Evolutionary conservation across 2,329 filamentous ascomycete genomes (phyloP).

Genomic region (Penicillium sp.): DNA sequence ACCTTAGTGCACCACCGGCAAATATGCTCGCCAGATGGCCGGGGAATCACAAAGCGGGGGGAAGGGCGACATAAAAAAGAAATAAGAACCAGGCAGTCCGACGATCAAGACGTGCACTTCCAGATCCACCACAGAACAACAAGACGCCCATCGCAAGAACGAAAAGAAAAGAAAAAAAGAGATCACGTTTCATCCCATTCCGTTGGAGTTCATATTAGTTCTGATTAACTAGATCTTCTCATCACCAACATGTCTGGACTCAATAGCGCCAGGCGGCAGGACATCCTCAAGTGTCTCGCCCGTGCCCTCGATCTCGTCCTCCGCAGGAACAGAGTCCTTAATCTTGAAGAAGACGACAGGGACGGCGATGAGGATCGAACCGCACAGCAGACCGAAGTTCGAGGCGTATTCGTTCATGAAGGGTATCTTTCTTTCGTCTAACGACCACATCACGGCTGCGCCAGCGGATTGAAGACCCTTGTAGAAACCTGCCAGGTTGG

Average conservation of each 20-base stretch:
- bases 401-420: conserved; percentile 70
- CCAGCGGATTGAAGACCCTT: conserved; percentile 83
- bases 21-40: neutral
- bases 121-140: neutral
- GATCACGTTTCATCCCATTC: neutral
- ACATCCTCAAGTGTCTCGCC: conserved; percentile 79
- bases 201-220: neutral
- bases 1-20: neutral
- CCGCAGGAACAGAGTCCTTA: conserved; percentile 69
- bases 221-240: conserved; percentile 8
- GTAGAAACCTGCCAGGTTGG: conserved; percentile 87
- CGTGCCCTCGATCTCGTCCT: conserved; percentile 77
- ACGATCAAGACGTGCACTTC: neutral
- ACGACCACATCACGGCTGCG: conserved; percentile 59
- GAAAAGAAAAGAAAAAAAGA: neutral
- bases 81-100: neutral
- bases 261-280: conserved; percentile 27
- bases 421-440: conserved; percentile 61
- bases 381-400: conserved; percentile 68
- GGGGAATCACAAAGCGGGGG: neutral
- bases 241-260: conserved; percentile 7
- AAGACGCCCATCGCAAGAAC: neutral
- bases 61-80: neutral
- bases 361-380: conserved; percentile 69
- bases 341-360: conserved; percentile 76